Conservation (phyloP, 441 rosid genomes). For the Populus trichocarpa region DNA sequence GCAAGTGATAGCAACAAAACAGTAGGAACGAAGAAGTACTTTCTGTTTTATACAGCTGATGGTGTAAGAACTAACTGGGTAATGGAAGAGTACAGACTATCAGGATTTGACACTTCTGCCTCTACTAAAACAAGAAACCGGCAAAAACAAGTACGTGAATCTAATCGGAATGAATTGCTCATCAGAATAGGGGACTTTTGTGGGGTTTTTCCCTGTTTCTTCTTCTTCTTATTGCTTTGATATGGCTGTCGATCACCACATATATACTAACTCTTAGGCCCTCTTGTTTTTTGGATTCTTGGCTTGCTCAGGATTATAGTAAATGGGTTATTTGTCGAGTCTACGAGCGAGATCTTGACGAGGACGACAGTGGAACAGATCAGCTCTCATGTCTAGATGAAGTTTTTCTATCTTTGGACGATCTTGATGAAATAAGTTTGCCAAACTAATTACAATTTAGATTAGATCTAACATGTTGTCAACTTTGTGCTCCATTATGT, state of each 20-base stretch:
- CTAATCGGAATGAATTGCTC: too few species aligned
- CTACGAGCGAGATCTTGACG: conserved; percentile 44
- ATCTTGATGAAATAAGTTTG: conserved; percentile 81
- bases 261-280: neutral
- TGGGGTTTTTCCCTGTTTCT: neutral
- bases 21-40: conserved; percentile 65
- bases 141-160: conserved; percentile 37
- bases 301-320: conserved; percentile 52
- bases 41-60: conserved; percentile 52
- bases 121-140: conserved; percentile 30
- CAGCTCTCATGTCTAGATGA: conserved; percentile 80
- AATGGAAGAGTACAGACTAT: conserved; percentile 77
- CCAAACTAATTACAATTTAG: conserved; percentile 19
- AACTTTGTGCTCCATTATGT: neutral
- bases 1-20: conserved; percentile 32
- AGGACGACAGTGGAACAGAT: conserved; percentile 47
- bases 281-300: neutral
- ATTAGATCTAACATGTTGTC: neutral
- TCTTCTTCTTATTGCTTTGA: neutral
- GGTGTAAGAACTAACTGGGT: conserved; percentile 63
- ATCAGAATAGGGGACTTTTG: too few species aligned
- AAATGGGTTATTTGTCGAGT: conserved; percentile 93
- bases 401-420: conserved; percentile 86
- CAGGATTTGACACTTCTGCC: conserved; percentile 25
- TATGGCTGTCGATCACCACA: too few species aligned